Evolutionary conservation across 768 basidiomycete species (phyloP), one percentile per base, ranked within the genome.

Genomic region (Termitomyces eurrhizus): DNA sequence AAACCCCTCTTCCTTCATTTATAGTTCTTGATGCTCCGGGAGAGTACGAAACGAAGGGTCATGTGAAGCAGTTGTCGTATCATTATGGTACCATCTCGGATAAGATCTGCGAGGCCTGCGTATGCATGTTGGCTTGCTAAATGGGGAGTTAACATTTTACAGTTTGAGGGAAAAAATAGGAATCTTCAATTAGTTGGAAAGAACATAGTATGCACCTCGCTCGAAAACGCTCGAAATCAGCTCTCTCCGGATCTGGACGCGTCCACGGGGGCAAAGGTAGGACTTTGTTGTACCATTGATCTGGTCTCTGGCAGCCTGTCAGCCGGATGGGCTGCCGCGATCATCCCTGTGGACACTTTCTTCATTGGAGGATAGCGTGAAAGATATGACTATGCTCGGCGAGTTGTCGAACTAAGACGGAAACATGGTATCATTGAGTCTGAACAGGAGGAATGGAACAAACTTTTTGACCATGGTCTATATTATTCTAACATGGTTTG

Each of bases 61-160:
- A 26, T 36, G 8, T 55, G 24, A 68, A 33, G 64, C 69, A 69
- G 14, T 78, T 81, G 2, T 75, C 75, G 39, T 90, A 86, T 66
- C 81, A 86, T 68, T 96, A 97, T 67, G 95, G 94, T n/a, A 80
- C 84, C n/a, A 79, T 94, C 11, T 90, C 90, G 0, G 86, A 93
- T 73, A 95, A 93, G 75, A 92, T 97, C 58, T 95, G 95, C 13
- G 93, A 96, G 73, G 89, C 92, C 0, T 88, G 89, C 65, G 83
- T 84, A 2, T 92, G 83, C 84, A 2, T 92, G 90, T 71, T 98
- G 94, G 93, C 77, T 97, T 18, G 81, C 87, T 1, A 79, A 92
- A 48, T 98, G 95, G 95, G 92, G 87, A 0, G 70, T 74, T 13
- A 94, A 97, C 68, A 79, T 96, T 63, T 79, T 96, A n/a, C 67